Evolutionary conservation across 768 basidiomycete species (phyloP), one percentile per base, ranked within the genome.

Genomic region (Mrakia frigida): DNA sequence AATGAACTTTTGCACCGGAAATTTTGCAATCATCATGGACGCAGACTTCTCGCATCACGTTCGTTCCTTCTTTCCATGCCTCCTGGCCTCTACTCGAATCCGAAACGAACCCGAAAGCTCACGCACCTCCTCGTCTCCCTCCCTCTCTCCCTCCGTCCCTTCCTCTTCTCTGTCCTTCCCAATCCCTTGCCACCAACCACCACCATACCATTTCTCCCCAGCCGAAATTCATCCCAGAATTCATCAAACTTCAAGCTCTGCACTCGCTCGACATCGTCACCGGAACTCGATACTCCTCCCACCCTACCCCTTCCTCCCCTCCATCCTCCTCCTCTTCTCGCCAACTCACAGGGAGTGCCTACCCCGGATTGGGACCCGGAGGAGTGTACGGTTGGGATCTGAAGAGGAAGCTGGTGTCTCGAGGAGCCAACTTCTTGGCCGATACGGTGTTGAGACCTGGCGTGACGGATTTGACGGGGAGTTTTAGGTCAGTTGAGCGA

Each of bases 1-100:
- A 18, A 86, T 96, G 68, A 90, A 92, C 80, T 95, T 92, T 83
- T 91, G 90, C 80, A 90, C 90, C 0, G 94, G 94, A 13, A 92
- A 93, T 83, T 96, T 94, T 84, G 92, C 94, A 31, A 92, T 95
- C 81, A 95, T 96, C 82, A 96, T 96, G 94, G 94, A 96, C 80
- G 94, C 94, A 70, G 94, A 96, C 84, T 94, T 96, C 84, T 94
- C 93, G 7, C 94, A 96, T 81, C 94, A 96, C 80, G 93, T 93
- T 84, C 63, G 91, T 84, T 50, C 46, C 33, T 52, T 63, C 21
- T 39, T 39, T 52, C 16, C 25, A 7, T 21, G 13, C 61, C 71
- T 2, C 59, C 65, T 31, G 37, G 69, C 43, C 25, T 69, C 56
- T 18, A 14, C 18, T 50, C 18, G 46, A 50, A 10, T n/a, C 43